Evolutionary conservation across 148 eudicot genomes (phyloP), one percentile per base, ranked within the genome.

Genomic region (Polygonum aviculare): DNA sequence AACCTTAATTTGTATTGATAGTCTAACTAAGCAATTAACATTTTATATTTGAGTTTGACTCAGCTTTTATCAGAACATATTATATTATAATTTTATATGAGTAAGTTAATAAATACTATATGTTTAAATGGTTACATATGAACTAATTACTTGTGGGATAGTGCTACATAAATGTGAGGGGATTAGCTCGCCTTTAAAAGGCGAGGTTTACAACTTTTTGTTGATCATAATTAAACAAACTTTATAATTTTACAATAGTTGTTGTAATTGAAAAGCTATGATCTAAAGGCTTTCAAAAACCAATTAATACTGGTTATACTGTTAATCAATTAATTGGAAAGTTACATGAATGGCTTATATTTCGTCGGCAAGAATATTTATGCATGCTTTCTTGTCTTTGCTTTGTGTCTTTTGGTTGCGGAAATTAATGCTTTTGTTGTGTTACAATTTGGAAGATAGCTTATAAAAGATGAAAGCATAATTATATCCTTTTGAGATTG

Each of bases 301-400:
- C 7, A 6, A 40, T 40, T 40, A 44, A 50, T 50, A 50, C n/a
- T 50, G 5, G 14, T 12, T 26, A 26, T 26, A 26, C 31, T 26
- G 0, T 26, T 50, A 50, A 50, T 57, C 31, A 7, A 57, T 21
- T 57, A 57, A 21, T 57, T 57, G 12, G 22, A 57, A 57, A 21
- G 63, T 57, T 19, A 57, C 11, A 57, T 57, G 26, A 57, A 19
- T 21, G 63, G 63, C 22, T 57, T 57, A 57, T 57, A 57, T 57
- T 35, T 63, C 70, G 70, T 63, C 70, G 70, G 70, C 41, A 33
- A 26, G 39, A 31, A 63, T 35, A 63, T 31, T 63, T 63, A 63
- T 33, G 70, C 40, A 31, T 63, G 39, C 14, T 33, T 63, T 63
- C 35, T 5, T 35, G 4, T 9, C 7, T 63, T 33, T 33, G 67